phyloP scores from a whole-genome alignment of 768 basidiomycete genomes.

The Hericium rajendrae region DNA sequence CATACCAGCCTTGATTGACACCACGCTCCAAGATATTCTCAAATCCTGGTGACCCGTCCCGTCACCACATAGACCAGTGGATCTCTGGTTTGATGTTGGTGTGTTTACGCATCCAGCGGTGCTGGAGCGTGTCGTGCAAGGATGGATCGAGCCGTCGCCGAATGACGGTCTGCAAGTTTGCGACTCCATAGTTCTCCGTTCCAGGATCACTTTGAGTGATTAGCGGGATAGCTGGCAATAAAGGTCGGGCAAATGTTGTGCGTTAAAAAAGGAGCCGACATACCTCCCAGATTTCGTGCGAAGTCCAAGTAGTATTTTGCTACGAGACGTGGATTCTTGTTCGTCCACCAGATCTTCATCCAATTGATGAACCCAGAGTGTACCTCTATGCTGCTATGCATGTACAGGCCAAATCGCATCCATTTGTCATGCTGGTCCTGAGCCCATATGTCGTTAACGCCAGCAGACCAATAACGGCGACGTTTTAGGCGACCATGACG shows the following conservation, averaged over 20 bases:
- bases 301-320: slow-evolving; percentile 26
- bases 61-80: slow-evolving; percentile 13
- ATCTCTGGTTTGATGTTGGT: slow-evolving; percentile 21
- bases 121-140: slow-evolving; percentile 29
- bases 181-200: slow-evolving; percentile 33
- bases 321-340: slow-evolving; percentile 16
- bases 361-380: slow-evolving; percentile 17
- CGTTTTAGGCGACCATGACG: not conserved
- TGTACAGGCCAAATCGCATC: not conserved
- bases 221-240: slow-evolving; percentile 27
- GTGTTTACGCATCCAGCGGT: slow-evolving; percentile 24
- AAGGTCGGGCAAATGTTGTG: too few species aligned
- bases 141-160: slow-evolving; percentile 31
- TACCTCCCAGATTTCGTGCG: slow-evolving; percentile 14
- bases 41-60: slow-evolving; percentile 10
- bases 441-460: not conserved
- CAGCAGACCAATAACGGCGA: not conserved
- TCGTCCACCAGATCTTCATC: slow-evolving; percentile 35
- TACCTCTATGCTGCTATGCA: not conserved
- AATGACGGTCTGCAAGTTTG: slow-evolving; percentile 32
- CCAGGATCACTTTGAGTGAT: slow-evolving; percentile 37
- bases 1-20: not conserved
- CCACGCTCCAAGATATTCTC: slow-evolving; percentile 12
- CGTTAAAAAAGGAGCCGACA: too few species aligned
- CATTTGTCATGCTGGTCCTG: not conserved